These are phyloP conservation scores for Phtheirospermum japonicum DNA, from an alignment of 257 asterid species.

Conservation along the genomic window DNA sequence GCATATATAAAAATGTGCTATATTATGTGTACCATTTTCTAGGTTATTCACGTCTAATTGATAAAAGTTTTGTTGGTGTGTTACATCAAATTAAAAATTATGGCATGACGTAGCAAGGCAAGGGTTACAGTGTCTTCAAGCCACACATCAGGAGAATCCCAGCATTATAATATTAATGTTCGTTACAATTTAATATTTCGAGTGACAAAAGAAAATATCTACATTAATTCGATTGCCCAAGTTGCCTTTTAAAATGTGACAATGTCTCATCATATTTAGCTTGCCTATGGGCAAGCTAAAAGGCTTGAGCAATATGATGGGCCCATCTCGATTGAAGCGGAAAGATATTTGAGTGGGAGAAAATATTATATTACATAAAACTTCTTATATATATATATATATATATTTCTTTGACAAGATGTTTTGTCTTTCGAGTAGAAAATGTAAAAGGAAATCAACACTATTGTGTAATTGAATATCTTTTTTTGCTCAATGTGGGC, in stretches of 20 bases:
- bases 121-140: constrained; percentile 15
- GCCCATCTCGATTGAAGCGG: constrained; percentile 28
- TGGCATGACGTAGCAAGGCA: too few relatives aligned
- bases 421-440: constrained; percentile 12
- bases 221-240: background rate
- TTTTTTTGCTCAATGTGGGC: too few relatives aligned
- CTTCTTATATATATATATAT: background rate
- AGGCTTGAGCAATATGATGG: constrained; percentile 34
- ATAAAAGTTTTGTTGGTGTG: too few relatives aligned
- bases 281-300: constrained; percentile 31
- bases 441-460: background rate
- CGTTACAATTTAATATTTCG: too few relatives aligned
- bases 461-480: background rate
- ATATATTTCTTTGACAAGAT: constrained; percentile 22
- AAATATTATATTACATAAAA: constrained; percentile 2
- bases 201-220: background rate
- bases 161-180: background rate
- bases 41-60: too few relatives aligned
- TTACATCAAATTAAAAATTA: too few relatives aligned
- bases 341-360: background rate
- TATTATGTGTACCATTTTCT: too few relatives aligned
- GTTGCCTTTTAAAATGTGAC: constrained; percentile 15
- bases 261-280: constrained; percentile 6
- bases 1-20: too few relatives aligned
- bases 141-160: background rate